Evolutionary conservation across 192 early-diverging fungal species (phyloP), one percentile per base, ranked within the genome.

Genomic region (Backusella mclennaniae): DNA sequence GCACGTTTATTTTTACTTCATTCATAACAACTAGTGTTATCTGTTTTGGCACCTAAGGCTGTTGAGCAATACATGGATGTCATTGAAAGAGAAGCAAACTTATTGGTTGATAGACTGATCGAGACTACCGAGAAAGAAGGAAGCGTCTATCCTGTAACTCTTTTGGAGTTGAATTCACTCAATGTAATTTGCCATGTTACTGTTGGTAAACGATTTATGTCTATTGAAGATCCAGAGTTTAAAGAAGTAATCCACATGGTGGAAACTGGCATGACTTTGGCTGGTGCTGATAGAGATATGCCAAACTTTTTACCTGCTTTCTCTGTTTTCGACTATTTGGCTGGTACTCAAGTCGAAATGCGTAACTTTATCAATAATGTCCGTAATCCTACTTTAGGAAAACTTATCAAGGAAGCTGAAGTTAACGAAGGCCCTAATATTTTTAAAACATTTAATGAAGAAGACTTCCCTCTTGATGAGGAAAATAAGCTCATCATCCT

Each of bases 241-340:
- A 35, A 38, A 14, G 0, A 35, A 26, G 68, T 69, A 3, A 26
- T 38, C 35, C n/a, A 35, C 1, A 36, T 38, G n/a, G 21, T 69
- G 7, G 21, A 41, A 39, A 38, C 35, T 6, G n/a, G n/a, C 19
- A 41, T 69, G 38, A 12, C 19, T 38, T 69, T 69, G 35, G 35
- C 68, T 41, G 68, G 68, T 69, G 35, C 68, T 69, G 68, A 69
- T 39, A n/a, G 38, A 23, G 68, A 69, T 23, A 69, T 69, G 35
- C n/a, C 68, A 41, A 38, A 38, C 38, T 69, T 69, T 36, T 69
- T 69, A 21, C 68, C 68, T 23, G 38, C 38, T 11, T 36, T 69
- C 9, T 35, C 68, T 23, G 4, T 41, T 23, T 9, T 35, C 66
- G 68, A 69, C 17, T 69, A 41, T 36, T 21, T 69, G 19, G 38